These are phyloP conservation scores for Obelidium mucronatum DNA, from an alignment of 192 early-diverging fungal species.

Conservation along the genomic window DNA sequence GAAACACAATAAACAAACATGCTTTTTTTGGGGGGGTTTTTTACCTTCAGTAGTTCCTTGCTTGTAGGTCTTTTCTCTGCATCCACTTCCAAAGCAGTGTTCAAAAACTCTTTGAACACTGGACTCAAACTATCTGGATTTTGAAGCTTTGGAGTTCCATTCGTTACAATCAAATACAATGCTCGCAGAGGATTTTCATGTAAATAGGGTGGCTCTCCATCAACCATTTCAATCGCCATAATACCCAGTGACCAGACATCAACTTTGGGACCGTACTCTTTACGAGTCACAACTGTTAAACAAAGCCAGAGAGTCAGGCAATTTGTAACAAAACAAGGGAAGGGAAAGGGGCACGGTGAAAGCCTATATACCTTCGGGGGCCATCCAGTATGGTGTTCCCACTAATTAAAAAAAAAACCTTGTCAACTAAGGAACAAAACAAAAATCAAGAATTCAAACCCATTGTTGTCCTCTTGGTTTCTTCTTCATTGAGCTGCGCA, in stretches of 20 bases:
- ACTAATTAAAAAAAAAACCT: background rate
- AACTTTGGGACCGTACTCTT: slow-evolving; percentile 74
- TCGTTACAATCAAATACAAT: slow-evolving; percentile 95
- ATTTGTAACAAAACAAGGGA: background rate
- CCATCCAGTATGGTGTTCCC: slow-evolving; percentile 13
- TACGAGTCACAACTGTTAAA: slow-evolving; percentile 65
- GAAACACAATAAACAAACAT: slow-evolving; percentile 5
- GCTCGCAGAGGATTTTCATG: slow-evolving; percentile 95
- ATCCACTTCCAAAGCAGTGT: slow-evolving; percentile 86
- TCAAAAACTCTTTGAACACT: slow-evolving; percentile 87
- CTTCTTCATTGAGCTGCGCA: slow-evolving; percentile 84
- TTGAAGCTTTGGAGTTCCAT: slow-evolving; percentile 92
- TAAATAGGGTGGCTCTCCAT: slow-evolving; percentile 94
- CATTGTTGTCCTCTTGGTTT: slow-evolving; percentile 77
- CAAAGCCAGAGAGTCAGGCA: slow-evolving; percentile 52
- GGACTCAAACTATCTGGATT: slow-evolving; percentile 81
- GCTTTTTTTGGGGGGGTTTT: slow-evolving; percentile 10
- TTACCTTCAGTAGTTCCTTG: slow-evolving; percentile 78
- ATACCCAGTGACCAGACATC: slow-evolving; percentile 93
- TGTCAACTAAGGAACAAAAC: background rate
- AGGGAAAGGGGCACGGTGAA: background rate
- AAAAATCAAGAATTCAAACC: slow-evolving; percentile 1
- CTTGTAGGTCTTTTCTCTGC: slow-evolving; percentile 81
- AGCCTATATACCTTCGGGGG: background rate
- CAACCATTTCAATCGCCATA: slow-evolving; percentile 98